phyloP scores from a whole-genome alignment of 192 early-diverging fungal species.

The Helicostylum pulchrum region DNA sequence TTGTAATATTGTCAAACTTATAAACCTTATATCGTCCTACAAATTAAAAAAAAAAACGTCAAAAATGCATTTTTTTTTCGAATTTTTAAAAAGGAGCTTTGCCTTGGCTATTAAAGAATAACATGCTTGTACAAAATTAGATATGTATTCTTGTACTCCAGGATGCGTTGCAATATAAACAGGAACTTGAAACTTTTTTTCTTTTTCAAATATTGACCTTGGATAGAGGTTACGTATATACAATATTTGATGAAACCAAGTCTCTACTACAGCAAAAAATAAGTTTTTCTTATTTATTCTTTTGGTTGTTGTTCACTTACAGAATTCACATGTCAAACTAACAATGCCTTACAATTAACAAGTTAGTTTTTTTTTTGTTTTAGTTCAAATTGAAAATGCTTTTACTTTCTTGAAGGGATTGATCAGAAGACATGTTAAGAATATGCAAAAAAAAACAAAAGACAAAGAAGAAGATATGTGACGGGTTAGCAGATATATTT shows the following conservation, averaged over 20 bases:
- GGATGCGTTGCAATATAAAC: conserved; percentile 52
- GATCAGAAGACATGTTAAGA: too few species aligned
- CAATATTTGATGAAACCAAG: conserved; percentile 23
- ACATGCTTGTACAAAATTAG: conserved; percentile 37
- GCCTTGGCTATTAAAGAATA: conserved; percentile 40
- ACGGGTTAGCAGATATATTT: too few species aligned
- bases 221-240: conserved; percentile 20
- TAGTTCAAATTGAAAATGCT: too few species aligned
- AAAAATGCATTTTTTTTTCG: not conserved
- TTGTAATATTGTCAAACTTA: not conserved
- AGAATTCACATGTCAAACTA: too few species aligned
- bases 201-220: conserved; percentile 39
- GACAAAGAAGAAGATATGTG: too few species aligned
- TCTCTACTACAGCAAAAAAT: conserved; percentile 9
- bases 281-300: not conserved
- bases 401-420: too few species aligned
- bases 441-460: too few species aligned
- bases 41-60: not conserved
- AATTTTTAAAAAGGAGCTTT: conserved; percentile 10
- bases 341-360: too few species aligned
- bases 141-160: conserved; percentile 46
- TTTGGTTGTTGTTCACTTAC: too few species aligned
- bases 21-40: not conserved
- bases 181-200: conserved; percentile 43
- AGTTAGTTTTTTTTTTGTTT: too few species aligned